These are phyloP conservation scores for Myxozyma geophila DNA, from an alignment of 805 yeast genomes.

Conservation along the genomic window DNA sequence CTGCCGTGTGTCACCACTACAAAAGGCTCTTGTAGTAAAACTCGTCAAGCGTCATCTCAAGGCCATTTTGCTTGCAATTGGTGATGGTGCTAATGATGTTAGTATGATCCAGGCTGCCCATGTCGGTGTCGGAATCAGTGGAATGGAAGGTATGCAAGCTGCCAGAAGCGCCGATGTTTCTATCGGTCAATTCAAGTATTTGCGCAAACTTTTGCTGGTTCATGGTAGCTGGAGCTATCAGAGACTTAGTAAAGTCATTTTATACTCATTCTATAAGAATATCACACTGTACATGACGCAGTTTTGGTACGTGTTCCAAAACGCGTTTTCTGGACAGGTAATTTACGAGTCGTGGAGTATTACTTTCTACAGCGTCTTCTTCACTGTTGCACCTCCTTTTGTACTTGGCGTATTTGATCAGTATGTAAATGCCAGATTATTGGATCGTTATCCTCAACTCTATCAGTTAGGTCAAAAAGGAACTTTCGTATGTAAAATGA, in stretches of 20 bases:
- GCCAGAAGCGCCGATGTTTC: conserved; percentile 98
- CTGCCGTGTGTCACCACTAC: conserved; percentile 97
- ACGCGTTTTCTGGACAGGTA: conserved; percentile 93
- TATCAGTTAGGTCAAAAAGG: conserved; percentile 90
- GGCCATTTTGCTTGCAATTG: conserved; percentile 81
- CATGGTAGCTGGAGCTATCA: conserved; percentile 99
- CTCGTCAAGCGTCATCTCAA: conserved; percentile 84
- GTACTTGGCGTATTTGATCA: conserved; percentile 97
- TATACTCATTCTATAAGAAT: conserved; percentile 94
- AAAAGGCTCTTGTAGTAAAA: conserved; percentile 93
- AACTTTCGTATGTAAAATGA: conserved; percentile 52
- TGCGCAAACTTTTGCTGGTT: conserved; percentile 80
- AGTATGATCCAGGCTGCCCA: conserved; percentile 99
- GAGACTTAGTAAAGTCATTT: conserved; percentile 86
- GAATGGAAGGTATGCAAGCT: conserved; percentile 99
- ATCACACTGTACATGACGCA: conserved; percentile 96
- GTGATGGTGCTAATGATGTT: conserved; percentile 99
- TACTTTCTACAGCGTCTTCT: conserved; percentile 91
- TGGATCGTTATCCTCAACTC: conserved; percentile 90
- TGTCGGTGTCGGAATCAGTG: conserved; percentile 98
- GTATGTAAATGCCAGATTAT: conserved; percentile 84
- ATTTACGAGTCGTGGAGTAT: conserved; percentile 97
- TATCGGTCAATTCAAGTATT: conserved; percentile 90
- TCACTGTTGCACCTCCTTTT: conserved; percentile 94
- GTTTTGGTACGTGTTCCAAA: conserved; percentile 94